Base-by-base conservation (phyloP, 345 rosid genomes). In the Lumnitzera littorea region DNA sequence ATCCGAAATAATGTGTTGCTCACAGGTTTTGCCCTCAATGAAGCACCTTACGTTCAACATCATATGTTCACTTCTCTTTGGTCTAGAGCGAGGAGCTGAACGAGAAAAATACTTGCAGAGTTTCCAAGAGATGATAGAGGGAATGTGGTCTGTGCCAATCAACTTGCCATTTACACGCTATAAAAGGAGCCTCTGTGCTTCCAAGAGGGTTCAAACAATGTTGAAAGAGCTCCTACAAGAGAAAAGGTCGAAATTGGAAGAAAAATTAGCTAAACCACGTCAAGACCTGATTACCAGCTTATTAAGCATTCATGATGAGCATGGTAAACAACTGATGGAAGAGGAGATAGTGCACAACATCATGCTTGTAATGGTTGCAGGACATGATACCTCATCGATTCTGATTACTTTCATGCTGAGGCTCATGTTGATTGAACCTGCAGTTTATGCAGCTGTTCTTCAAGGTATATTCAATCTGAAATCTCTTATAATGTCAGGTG, bases 291-390 rank as follows among this genome's bases (percentile, higher is more conserved):
- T 79, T 53, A 79, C 74, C 56, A 62, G 64, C 74, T 24, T 86
- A 65, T 71, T 86, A 16, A 68, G 74, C 71, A 65, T 53, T 41
- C 56, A 46, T 2, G 12, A 70, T 0, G 55, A 63, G 14, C 55
- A 66, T 1, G 62, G 57, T 4, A 60, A 67, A 13, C 55, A 43
- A 57, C 43, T 83, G 27, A 76, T 72, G 11, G 82, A 76, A 56
- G 57, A 72, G 58, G 89, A 83, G 79, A 81, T 81, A 24, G 43
- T 81, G 46, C 72, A 86, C 31, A 86, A 78, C 56, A 65, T 62
- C 15, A 71, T 62, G 76, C 75, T 83, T 29, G 66, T 78, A 61
- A 83, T 86, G 87, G 72, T 67, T 50, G 92, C 89, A 3, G 87
- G 89, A 56, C 69, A 81, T 49, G 87, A 81, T 62, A 81, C 89